A percentile compares a stretch with the other conserved stretches of the same genome.
Evolutionary conservation across 306 rosid genomes (phyloP).

Genomic region (Casuarina cunninghamiana): DNA sequence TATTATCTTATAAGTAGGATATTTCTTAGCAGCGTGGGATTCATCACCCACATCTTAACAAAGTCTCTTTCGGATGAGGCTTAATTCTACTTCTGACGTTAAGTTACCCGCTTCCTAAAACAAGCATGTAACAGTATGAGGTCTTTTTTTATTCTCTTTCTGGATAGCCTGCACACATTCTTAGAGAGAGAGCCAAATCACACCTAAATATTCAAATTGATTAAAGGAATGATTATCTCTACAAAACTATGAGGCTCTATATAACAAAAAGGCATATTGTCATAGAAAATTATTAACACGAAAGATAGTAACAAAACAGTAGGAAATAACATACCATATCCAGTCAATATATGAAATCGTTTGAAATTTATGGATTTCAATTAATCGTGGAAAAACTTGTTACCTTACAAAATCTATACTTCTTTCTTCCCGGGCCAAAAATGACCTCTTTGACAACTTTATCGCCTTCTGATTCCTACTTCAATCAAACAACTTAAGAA

Average conservation of each 20-base stretch:
- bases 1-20: too few species aligned
- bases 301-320: background rate
- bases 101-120: too few species aligned
- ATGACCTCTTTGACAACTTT: slow-evolving; percentile 66
- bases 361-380: background rate
- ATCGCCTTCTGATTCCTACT: slow-evolving; percentile 74
- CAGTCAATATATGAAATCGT: background rate
- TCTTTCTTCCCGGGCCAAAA: slow-evolving; percentile 63
- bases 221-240: background rate
- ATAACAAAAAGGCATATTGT: background rate
- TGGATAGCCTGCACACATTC: background rate
- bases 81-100: too few species aligned
- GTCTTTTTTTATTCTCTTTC: background rate
- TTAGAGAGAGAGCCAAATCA: background rate
- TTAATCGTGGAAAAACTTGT: slow-evolving; percentile 10
- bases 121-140: background rate
- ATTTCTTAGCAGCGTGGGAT: too few species aligned
- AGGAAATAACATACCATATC: background rate
- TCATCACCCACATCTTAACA: too few species aligned
- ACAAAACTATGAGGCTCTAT: background rate
- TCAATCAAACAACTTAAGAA: slow-evolving; percentile 16
- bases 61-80: too few species aligned
- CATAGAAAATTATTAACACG: background rate
- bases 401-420: slow-evolving; percentile 76
- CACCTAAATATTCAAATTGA: background rate